Percentiles rank a stretch among this genome's conserved stretches.
Evolutionary conservation across 768 basidiomycete genomes (phyloP).

Genomic region (Pleurotus citrinopileatus): DNA sequence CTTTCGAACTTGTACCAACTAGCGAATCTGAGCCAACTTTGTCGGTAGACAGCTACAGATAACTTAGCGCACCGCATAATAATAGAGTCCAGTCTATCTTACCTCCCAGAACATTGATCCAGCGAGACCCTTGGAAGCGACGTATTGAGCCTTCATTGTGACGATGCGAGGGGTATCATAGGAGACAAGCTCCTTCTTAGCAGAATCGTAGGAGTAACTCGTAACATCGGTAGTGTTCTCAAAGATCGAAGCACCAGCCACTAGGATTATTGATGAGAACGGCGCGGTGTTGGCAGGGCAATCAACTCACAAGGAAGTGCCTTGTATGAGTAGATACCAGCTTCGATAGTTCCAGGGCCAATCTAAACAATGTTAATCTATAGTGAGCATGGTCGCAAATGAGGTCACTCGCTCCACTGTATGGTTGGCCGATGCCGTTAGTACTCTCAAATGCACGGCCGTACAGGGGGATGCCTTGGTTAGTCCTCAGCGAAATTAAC

Average conservation of each 20-base stretch:
- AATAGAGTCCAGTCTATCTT: slow-evolving; percentile 18
- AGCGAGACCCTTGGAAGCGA: slow-evolving; percentile 54
- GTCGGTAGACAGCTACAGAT: slow-evolving; percentile 51
- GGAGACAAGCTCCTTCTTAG: slow-evolving; percentile 65
- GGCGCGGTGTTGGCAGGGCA: neutral
- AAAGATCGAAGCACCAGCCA: slow-evolving; percentile 55
- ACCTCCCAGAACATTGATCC: slow-evolving; percentile 78
- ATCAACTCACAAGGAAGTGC: slow-evolving; percentile 52
- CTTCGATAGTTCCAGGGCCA: slow-evolving; percentile 69
- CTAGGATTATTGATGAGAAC: slow-evolving; percentile 15
- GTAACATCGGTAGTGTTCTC: slow-evolving; percentile 71
- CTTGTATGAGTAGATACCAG: slow-evolving; percentile 78
- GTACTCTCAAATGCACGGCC: slow-evolving; percentile 78
- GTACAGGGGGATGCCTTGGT: slow-evolving; percentile 71
- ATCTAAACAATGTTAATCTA: slow-evolving; percentile 34
- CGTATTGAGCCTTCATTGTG: slow-evolving; percentile 65
- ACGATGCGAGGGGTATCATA: slow-evolving; percentile 76
- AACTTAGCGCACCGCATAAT: neutral
- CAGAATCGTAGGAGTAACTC: slow-evolving; percentile 73
- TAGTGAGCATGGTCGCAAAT: neutral
- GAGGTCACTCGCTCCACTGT: slow-evolving; percentile 50
- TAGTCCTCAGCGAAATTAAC: neutral
- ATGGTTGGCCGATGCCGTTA: slow-evolving; percentile 61
- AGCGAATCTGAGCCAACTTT: slow-evolving; percentile 58
- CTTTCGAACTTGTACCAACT: slow-evolving; percentile 43